These are phyloP conservation scores for Boletus patriciae DNA, from an alignment of 768 basidiomycete species.

Conservation along the genomic window DNA sequence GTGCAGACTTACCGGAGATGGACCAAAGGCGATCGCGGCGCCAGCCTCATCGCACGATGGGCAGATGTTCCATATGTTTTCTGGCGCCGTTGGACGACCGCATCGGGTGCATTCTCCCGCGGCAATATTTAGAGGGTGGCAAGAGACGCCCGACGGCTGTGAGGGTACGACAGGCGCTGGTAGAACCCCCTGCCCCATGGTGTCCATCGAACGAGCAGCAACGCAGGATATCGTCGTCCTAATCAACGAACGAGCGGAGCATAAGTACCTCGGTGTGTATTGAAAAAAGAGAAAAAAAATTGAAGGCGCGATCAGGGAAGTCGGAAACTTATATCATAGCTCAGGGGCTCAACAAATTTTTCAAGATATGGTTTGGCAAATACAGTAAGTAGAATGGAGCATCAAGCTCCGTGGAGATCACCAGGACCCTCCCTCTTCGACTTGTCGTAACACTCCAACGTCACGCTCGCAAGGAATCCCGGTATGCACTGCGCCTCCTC, in stretches of 20 bases:
- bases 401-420: neutral
- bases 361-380: neutral
- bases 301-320: neutral
- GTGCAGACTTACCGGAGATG: neutral
- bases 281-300: neutral
- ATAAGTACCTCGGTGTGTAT: too few relatives aligned
- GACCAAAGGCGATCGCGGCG: neutral
- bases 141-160: neutral
- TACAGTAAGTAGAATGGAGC: neutral
- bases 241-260: too few relatives aligned
- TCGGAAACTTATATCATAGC: neutral
- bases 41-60: neutral
- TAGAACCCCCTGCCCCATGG: too few relatives aligned
- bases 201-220: too few relatives aligned
- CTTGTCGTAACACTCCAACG: slow-evolving; percentile 84
- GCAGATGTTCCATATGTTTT: neutral
- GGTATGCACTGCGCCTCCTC: slow-evolving; percentile 83
- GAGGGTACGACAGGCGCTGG: neutral
- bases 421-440: slow-evolving; percentile 43
- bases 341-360: too few relatives aligned
- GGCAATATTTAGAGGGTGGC: neutral
- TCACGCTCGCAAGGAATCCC: slow-evolving; percentile 86
- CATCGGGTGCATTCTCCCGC: neutral
- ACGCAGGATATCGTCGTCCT: too few relatives aligned
- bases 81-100: neutral